Conservation (phyloP, 2,329 filamentous ascomycete genomes). For the Neoarthrinium moseri region DNA sequence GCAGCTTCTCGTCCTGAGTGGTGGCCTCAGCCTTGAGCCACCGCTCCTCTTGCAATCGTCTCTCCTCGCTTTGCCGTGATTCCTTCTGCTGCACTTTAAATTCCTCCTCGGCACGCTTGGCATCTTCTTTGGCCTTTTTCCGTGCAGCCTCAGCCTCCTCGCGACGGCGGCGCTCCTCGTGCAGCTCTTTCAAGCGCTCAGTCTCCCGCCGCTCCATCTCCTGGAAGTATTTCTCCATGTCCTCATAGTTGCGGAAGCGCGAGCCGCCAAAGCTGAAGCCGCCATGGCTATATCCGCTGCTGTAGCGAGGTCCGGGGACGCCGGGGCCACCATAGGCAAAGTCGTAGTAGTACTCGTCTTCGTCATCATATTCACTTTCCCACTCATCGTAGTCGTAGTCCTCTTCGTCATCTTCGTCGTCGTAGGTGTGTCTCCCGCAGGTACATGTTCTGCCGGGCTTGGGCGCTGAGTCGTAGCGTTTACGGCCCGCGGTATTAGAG, state of each 20-base stretch:
- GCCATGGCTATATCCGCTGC: neutral
- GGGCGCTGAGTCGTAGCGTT: conserved; percentile 16
- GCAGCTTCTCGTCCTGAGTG: conserved; percentile 16
- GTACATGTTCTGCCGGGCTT: neutral
- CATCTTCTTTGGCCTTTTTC: conserved; percentile 8
- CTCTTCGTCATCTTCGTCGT: neutral
- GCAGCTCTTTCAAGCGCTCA: neutral
- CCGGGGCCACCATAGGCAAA: conserved; percentile 1
- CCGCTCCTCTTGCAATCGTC: conserved; percentile 16
- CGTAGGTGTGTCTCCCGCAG: neutral
- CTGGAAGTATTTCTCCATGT: conserved; percentile 1
- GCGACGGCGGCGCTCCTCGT: conserved; percentile 2
- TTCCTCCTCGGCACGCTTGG: conserved; percentile 12
- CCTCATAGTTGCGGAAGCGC: neutral
- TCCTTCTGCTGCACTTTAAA: conserved; percentile 1
- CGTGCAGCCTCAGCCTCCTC: conserved; percentile 3
- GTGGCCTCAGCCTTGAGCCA: conserved; percentile 14
- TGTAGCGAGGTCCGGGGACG: neutral
- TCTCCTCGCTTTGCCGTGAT: conserved; percentile 7
- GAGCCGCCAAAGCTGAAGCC: conserved; percentile 3
- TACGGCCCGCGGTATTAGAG: conserved; percentile 16
- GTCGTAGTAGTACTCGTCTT: conserved; percentile 8
- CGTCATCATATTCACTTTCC: neutral
- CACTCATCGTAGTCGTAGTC: neutral
- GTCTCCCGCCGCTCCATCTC: neutral